Evolutionary conservation across 2,329 filamentous ascomycete species (phyloP).

Genomic region (Diaporthe longicolla): DNA sequence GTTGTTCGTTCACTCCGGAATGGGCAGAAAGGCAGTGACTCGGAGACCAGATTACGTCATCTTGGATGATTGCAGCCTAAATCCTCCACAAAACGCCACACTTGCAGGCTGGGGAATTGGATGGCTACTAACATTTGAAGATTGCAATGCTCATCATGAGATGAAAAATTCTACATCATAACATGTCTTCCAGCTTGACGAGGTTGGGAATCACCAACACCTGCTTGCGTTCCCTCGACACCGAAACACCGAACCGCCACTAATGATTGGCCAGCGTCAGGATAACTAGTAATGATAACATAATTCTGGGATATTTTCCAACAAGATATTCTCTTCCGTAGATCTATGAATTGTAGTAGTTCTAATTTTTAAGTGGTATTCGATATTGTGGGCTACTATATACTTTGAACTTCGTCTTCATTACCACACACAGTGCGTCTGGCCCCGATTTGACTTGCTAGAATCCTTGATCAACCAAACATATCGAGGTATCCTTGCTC

Average conservation of each 20-base stretch:
- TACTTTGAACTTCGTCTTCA: neutral
- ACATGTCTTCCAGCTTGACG: too few relatives aligned
- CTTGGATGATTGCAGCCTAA: neutral
- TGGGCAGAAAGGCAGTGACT: neutral
- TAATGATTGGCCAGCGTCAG: too few relatives aligned
- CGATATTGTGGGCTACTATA: neutral
- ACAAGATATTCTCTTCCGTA: too few relatives aligned
- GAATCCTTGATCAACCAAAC: neutral
- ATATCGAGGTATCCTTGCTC: constrained; percentile 25
- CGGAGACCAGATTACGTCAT: neutral
- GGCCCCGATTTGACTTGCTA: too few relatives aligned
- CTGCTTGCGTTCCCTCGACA: too few relatives aligned
- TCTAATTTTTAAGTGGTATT: too few relatives aligned
- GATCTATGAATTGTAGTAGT: too few relatives aligned
- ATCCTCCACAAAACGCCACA: neutral
- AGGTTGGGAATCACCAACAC: too few relatives aligned
- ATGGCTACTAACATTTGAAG: neutral
- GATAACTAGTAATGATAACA: too few relatives aligned
- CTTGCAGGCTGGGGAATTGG: neutral
- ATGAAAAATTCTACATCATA: neutral
- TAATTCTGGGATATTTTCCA: too few relatives aligned
- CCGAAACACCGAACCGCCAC: too few relatives aligned
- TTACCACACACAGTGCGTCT: too few relatives aligned
- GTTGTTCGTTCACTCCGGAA: neutral
- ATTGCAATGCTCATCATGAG: neutral